Percentiles rank a stretch among this genome's conserved stretches.
phyloP scores from a whole-genome alignment of 208 protist species.

The Leishmania gerbilli region DNA sequence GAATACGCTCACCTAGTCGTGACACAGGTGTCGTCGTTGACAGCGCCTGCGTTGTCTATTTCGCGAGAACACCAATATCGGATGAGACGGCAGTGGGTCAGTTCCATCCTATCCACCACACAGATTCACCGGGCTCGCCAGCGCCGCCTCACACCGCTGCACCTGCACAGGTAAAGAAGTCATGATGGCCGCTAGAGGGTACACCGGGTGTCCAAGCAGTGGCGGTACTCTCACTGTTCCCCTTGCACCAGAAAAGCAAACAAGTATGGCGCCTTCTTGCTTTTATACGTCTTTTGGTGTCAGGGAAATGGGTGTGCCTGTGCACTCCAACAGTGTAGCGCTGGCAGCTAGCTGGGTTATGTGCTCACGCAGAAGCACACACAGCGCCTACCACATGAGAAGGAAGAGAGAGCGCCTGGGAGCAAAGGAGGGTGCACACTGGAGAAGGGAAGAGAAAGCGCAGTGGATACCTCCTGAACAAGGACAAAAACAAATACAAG shows the following conservation, averaged over 20 bases:
- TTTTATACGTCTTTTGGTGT: background rate
- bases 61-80: constrained; percentile 27
- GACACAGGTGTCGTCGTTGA: constrained; percentile 32
- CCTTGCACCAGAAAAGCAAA: background rate
- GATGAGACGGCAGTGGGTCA: background rate
- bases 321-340: background rate
- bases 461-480: background rate
- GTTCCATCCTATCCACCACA: background rate
- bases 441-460: background rate
- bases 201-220: background rate
- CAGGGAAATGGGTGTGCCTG: background rate
- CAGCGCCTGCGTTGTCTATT: constrained; percentile 39
- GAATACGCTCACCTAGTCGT: constrained; percentile 47
- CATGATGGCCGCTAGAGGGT: constrained; percentile 2
- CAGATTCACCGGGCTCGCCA: background rate
- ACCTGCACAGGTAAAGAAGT: background rate
- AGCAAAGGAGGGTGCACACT: background rate
- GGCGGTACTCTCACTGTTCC: background rate
- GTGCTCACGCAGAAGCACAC: background rate
- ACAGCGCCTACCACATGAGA: background rate
- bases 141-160: constrained; percentile 20
- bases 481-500: background rate
- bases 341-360: background rate
- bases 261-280: background rate
- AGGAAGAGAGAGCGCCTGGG: background rate